Conservation (phyloP, 1,284 basidiomycete species). For the Ceraceosorus bombacis region DNA sequence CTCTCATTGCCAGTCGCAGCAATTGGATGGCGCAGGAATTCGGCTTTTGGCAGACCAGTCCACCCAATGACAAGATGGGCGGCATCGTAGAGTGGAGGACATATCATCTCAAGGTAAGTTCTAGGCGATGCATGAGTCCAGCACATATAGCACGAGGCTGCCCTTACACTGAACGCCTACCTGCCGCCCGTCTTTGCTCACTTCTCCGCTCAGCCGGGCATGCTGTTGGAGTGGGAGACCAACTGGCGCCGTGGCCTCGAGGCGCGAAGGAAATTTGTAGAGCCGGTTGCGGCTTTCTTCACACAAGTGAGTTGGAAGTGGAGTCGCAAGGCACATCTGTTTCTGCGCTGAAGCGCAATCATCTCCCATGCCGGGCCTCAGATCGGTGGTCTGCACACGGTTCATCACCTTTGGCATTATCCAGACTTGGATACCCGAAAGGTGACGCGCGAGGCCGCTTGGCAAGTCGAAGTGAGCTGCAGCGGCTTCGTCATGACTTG, state of each 20-base stretch:
- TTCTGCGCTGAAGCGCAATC: not conserved
- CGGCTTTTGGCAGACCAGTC: conserved; percentile 39
- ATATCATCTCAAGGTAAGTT: conserved; percentile 31
- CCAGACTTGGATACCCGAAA: conserved; percentile 43
- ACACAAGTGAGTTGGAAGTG: conserved; percentile 11
- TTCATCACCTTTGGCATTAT: conserved; percentile 46
- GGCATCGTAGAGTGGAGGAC: conserved; percentile 40
- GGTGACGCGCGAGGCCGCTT: conserved; percentile 39
- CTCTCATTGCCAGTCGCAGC: conserved; percentile 27
- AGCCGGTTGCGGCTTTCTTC: conserved; percentile 46
- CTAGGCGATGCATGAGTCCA: no score
- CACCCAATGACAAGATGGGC: conserved; percentile 19
- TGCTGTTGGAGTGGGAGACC: conserved; percentile 43
- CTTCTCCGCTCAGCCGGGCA: conserved; percentile 21
- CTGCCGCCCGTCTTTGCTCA: not conserved
- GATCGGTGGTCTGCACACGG: conserved; percentile 43
- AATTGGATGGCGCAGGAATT: conserved; percentile 46
- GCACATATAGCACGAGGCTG: not conserved
- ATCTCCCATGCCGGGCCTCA: conserved; percentile 9
- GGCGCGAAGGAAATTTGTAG: conserved; percentile 38
- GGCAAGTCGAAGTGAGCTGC: conserved; percentile 37
- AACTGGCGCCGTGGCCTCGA: conserved; percentile 44
- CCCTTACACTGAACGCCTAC: not conserved
- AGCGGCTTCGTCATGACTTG: no score
- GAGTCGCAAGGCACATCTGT: not conserved